Percentiles rank a stretch among this genome's conserved stretches.
Evolutionary conservation across 2,329 filamentous ascomycete species (phyloP).

Genomic region (Colletotrichum sp.): DNA sequence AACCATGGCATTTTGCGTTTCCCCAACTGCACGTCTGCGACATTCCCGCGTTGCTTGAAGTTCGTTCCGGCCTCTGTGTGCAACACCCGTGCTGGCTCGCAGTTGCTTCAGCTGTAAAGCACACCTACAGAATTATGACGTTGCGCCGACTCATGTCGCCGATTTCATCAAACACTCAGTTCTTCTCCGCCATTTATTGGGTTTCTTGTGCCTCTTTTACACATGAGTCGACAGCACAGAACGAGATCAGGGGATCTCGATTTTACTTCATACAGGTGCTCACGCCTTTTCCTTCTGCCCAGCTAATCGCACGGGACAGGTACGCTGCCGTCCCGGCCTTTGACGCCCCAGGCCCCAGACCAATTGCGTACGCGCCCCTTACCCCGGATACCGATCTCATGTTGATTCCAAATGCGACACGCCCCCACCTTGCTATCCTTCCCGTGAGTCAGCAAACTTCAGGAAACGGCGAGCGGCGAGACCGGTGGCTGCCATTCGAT

Average conservation of each 20-base stretch:
- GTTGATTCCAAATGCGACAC: constrained; percentile 9
- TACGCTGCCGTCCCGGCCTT: not conserved
- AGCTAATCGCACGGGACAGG: not conserved
- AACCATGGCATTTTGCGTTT: constrained; percentile 7
- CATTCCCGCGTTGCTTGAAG: not conserved
- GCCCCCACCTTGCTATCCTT: not conserved
- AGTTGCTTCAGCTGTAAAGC: not conserved
- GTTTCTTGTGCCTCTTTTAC: not conserved
- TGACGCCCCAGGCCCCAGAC: not conserved
- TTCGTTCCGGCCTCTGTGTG: not conserved
- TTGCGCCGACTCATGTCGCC: not conserved
- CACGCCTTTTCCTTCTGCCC: not conserved
- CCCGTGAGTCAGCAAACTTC: not conserved
- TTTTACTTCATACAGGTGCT: not conserved
- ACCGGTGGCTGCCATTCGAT: not conserved
- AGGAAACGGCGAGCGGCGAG: not conserved
- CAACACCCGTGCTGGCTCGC: not conserved
- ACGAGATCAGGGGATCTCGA: not conserved
- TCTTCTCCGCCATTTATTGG: not conserved
- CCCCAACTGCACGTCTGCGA: not conserved
- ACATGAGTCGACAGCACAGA: not conserved
- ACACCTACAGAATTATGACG: not conserved
- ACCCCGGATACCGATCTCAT: not conserved
- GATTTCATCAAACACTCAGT: not conserved
- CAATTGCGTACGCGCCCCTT: not conserved